Evolutionary conservation across 352 stramenopile genomes (phyloP), one percentile per base, ranked within the genome.

Genomic region (Pythium sukuiense): DNA sequence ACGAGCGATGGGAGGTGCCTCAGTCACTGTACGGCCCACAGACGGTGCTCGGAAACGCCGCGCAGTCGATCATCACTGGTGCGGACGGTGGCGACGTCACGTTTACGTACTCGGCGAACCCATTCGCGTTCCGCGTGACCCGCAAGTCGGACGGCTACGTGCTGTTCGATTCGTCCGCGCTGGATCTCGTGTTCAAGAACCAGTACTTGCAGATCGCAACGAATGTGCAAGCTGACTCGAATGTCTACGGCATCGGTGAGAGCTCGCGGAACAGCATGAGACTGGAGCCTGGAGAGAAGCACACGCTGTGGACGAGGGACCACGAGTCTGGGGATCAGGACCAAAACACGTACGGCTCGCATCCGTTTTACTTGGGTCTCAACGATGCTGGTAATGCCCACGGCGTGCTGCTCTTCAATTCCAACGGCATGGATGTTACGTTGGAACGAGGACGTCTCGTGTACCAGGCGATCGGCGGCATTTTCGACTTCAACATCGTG

Each of bases 161-260:
- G 60, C 69, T 86, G 8, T 86, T 86, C 37, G 74, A 86, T 69
- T 80, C 77, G 56, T 81, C 77, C n/a, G 61, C 63, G 55, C 43
- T 79, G 35, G 53, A 63, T 32, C 48, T 74, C 29, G 66, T 65
- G 33, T 64, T 82, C 54, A 73, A 79, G 49, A 74, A 88, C 69
- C 81, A 89, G 68, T 88, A 83, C 65, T 32, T 89, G 39, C 75
- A 89, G 57, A 50, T 89, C 27, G 71, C 79, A n/a, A 85, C 76
- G 1, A 54, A 48, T 0, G 59, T 81, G 27, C 48, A 54, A 8
- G 26, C 20, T 12, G 63, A 72, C 27, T 39, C 70, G 5, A 76
- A 58, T 12, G 59, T 85, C 26, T 88, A 80, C 52, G 80, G 80
- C 48, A 61, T 85, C 43, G 80, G 80, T 6, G 80, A 88, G 65